These are phyloP conservation scores for Pichia sp. DNA, from an alignment of 1,139 yeast species.

Conservation along the genomic window DNA sequence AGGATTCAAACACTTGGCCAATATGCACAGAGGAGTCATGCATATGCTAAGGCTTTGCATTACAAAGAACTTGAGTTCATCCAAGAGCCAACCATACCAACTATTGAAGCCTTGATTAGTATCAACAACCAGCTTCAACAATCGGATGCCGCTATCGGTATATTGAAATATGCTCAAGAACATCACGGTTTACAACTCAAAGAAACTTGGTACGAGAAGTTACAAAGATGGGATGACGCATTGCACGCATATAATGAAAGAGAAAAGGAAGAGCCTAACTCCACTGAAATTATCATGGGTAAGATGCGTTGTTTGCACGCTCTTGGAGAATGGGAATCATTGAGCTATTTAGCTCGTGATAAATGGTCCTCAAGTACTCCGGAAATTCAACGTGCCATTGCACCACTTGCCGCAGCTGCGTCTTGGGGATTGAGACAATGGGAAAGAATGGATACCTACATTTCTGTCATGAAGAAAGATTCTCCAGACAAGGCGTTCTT, in stretches of 20 bases:
- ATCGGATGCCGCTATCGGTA: conserved; percentile 97
- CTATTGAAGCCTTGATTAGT: conserved; percentile 85
- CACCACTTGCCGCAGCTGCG: conserved; percentile 98
- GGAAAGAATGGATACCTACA: conserved; percentile 93
- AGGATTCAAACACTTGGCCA: conserved; percentile 84
- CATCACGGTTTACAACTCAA: conserved; percentile 88
- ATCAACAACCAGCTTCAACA: conserved; percentile 94
- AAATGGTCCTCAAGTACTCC: conserved; percentile 74
- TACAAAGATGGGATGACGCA: conserved; percentile 99
- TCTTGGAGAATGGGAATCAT: conserved; percentile 94
- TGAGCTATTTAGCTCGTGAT: conserved; percentile 77
- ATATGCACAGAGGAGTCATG: conserved; percentile 93
- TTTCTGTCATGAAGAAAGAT: conserved; percentile 81
- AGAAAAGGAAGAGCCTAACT: conserved; percentile 48
- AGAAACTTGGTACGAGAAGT: conserved; percentile 96
- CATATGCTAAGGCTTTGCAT: conserved; percentile 94
- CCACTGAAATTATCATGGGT: conserved; percentile 87
- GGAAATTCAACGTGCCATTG: conserved; percentile 77
- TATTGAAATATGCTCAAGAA: conserved; percentile 88
- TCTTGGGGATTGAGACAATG: conserved; percentile 99
- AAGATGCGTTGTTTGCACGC: conserved; percentile 98
- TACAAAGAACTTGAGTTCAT: conserved; percentile 93
- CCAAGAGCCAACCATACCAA: conserved; percentile 87
- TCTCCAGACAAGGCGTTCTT: conserved; percentile 94
- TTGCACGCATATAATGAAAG: conserved; percentile 78